A percentile compares a stretch with the other conserved stretches of the same genome.
These are phyloP conservation scores for Solanum hybrid DNA, from an alignment of 305 asterid species.

Conservation along the genomic window DNA sequence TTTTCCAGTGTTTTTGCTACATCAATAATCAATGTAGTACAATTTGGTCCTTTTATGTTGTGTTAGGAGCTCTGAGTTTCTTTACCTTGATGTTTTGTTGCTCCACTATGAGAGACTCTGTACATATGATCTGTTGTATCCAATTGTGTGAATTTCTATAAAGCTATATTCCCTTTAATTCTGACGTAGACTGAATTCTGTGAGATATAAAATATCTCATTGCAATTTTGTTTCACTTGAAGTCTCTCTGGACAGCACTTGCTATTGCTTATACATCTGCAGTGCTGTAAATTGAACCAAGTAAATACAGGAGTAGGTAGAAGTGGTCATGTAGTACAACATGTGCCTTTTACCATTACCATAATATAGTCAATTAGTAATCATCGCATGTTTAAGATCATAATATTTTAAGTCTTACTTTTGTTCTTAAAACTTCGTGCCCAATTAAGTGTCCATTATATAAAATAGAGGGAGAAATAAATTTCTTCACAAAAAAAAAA, in stretches of 20 bases:
- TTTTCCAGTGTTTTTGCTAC: background rate
- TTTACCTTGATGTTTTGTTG: background rate
- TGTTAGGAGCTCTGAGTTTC: background rate
- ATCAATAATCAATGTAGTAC: background rate
- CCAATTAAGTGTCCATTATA: background rate
- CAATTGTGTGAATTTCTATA: background rate
- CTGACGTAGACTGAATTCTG: background rate
- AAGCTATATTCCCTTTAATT: background rate
- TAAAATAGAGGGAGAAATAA: background rate
- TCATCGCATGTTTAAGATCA: background rate
- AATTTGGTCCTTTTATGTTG: background rate
- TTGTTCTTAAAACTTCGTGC: background rate
- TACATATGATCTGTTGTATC: constrained; percentile 1
- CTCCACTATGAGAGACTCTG: background rate
- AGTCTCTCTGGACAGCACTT: background rate
- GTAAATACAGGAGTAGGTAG: background rate
- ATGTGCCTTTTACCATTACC: background rate
- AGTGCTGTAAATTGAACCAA: background rate
- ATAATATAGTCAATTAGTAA: background rate
- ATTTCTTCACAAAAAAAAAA: background rate
- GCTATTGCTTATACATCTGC: background rate
- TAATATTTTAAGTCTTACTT: background rate
- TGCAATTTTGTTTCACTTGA: background rate
- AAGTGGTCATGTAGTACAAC: background rate
- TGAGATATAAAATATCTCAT: background rate